Conservation (phyloP, 495 filamentous ascomycete species). For the Parathielavia hyrcaniae region DNA sequence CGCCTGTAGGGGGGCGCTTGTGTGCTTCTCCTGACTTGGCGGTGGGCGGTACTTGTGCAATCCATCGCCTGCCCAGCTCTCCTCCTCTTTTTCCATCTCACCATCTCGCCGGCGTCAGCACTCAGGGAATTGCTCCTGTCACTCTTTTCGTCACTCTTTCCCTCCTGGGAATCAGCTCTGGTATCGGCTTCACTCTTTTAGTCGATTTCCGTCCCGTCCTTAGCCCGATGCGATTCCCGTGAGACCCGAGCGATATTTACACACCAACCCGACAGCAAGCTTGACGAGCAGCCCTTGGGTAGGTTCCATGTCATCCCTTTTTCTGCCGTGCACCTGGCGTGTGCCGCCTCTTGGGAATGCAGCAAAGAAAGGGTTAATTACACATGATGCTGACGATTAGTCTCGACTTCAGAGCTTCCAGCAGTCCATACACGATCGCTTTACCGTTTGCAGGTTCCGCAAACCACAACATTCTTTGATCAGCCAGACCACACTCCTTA, state of each 20-base stretch:
- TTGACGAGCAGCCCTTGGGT: conserved; percentile 33
- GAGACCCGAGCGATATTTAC: conserved; percentile 10
- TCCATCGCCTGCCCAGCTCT: conserved; percentile 13
- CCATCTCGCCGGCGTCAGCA: conserved; percentile 27
- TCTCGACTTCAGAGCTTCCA: conserved; percentile 8
- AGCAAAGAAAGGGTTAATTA: background rate
- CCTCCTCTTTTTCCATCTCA: conserved; percentile 24
- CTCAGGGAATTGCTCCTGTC: conserved; percentile 21
- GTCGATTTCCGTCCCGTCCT: conserved; percentile 49
- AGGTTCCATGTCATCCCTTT: conserved; percentile 14
- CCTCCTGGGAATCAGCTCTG: conserved; percentile 21
- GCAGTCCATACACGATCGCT: conserved; percentile 3
- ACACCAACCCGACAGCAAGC: conserved; percentile 18
- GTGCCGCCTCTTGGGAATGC: background rate
- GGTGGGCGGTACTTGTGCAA: conserved; percentile 15
- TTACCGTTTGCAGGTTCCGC: background rate
- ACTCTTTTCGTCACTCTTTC: conserved; percentile 31
- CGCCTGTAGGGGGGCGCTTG: conserved; percentile 13
- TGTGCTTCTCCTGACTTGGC: conserved; percentile 23
- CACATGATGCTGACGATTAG: conserved; percentile 1
- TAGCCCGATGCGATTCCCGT: conserved; percentile 33
- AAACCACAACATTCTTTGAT: conserved; percentile 10
- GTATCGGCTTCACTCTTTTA: conserved; percentile 80
- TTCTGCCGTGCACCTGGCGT: background rate
- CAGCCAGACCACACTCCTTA: conserved; percentile 14